phyloP scores from a whole-genome alignment of 352 stramenopile genomes.

The Pseudoperonospora humuli region DNA sequence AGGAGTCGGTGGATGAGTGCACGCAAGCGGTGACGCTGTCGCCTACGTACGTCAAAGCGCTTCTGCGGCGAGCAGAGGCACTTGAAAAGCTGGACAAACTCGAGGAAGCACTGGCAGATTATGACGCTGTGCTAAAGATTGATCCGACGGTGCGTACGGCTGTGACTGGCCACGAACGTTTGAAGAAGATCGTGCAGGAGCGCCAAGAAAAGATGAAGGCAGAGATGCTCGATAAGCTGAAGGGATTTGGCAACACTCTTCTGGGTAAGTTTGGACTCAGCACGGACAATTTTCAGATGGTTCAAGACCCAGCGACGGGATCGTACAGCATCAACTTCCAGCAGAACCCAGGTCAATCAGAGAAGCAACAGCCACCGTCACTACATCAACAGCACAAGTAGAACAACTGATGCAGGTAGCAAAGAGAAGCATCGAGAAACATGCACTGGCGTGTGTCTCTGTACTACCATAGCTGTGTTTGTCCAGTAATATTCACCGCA shows the following conservation, averaged over 20 bases:
- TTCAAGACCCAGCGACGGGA: slow-evolving; percentile 94
- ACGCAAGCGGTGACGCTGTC: slow-evolving; percentile 90
- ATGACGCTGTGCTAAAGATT: slow-evolving; percentile 89
- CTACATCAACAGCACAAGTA: slow-evolving; percentile 15
- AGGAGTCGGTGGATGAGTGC: slow-evolving; percentile 93
- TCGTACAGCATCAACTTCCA: slow-evolving; percentile 97
- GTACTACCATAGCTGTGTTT: not conserved
- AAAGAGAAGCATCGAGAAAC: not conserved
- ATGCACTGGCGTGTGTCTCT: slow-evolving; percentile 1
- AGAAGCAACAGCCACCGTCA: slow-evolving; percentile 12
- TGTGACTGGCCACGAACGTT: slow-evolving; percentile 47
- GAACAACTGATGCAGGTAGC: not conserved
- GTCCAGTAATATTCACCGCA: slow-evolving; percentile 10
- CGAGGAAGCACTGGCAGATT: slow-evolving; percentile 89
- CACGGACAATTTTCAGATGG: slow-evolving; percentile 99
- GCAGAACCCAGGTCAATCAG: slow-evolving; percentile 37
- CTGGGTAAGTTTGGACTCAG: slow-evolving; percentile 98
- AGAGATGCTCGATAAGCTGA: slow-evolving; percentile 96
- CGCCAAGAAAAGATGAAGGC: slow-evolving; percentile 98
- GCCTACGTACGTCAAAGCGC: slow-evolving; percentile 94
- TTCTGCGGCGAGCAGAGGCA: slow-evolving; percentile 88
- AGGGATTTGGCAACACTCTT: slow-evolving; percentile 98
- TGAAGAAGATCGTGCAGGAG: slow-evolving; percentile 90
- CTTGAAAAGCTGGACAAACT: slow-evolving; percentile 90
- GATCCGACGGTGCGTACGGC: slow-evolving; percentile 72